phyloP scores from a whole-genome alignment of 75 land plant species.

The Sequoia sempervirens region DNA sequence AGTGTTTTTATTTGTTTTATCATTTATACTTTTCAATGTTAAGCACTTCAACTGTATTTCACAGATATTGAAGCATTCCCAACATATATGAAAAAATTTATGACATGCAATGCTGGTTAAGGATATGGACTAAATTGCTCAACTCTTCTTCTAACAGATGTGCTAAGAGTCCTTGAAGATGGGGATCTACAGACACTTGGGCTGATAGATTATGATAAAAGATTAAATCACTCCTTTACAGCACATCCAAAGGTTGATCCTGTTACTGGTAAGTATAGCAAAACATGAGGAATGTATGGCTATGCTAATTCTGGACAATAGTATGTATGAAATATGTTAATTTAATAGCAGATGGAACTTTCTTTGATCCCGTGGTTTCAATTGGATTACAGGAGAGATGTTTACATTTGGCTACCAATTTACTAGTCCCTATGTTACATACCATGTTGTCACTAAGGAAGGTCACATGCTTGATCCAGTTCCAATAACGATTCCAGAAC shows the following conservation, averaged over 20 bases:
- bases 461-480: conserved; percentile 34
- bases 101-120: background rate
- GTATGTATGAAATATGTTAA: background rate
- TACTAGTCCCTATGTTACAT: conserved; percentile 14
- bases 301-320: background rate
- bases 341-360: background rate
- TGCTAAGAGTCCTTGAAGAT: conserved; percentile 79
- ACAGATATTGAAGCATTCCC: background rate
- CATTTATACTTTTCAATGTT: background rate
- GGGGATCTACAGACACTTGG: conserved; percentile 95
- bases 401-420: conserved; percentile 27
- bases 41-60: background rate
- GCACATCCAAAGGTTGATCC: conserved; percentile 71
- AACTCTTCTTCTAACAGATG: conserved; percentile 43
- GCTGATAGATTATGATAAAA: conserved; percentile 75
- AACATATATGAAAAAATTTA: background rate
- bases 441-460: conserved; percentile 39
- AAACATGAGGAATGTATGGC: background rate
- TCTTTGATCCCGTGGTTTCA: conserved; percentile 3
- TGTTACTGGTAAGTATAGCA: conserved; percentile 27
- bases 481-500: conserved; percentile 25
- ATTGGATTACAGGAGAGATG: conserved; percentile 30
- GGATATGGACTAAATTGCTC: background rate
- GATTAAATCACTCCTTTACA: conserved; percentile 70
- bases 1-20: too few species aligned